Conservation (phyloP, 2,329 filamentous ascomycete genomes). For the Aspergillus fructus region DNA sequence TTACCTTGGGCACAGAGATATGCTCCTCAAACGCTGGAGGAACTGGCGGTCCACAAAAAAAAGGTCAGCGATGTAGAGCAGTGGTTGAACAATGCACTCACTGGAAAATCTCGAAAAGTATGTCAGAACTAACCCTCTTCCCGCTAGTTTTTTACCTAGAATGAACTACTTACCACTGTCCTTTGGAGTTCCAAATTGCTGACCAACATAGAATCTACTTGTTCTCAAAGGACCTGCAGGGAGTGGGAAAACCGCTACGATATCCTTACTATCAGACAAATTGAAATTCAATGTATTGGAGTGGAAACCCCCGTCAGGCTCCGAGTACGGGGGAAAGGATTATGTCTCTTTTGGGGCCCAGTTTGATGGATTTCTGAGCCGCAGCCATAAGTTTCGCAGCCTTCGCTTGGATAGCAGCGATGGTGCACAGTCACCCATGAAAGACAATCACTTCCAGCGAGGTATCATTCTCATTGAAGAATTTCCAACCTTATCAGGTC, state of each 20-base stretch:
- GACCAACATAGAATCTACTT: slow-evolving; percentile 63
- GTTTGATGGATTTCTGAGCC: slow-evolving; percentile 88
- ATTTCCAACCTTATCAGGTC: slow-evolving; percentile 73
- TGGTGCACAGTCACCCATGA: not conserved
- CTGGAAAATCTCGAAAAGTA: slow-evolving; percentile 51
- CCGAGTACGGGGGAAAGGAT: slow-evolving; percentile 59
- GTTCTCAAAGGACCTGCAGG: slow-evolving; percentile 89
- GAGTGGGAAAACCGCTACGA: slow-evolving; percentile 86
- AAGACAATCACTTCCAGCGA: slow-evolving; percentile 28
- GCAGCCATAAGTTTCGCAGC: slow-evolving; percentile 76
- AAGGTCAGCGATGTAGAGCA: slow-evolving; percentile 82
- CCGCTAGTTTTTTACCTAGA: not conserved
- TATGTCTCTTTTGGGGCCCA: slow-evolving; percentile 72
- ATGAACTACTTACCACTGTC: not conserved
- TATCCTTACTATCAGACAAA: slow-evolving; percentile 74
- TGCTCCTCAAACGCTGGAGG: slow-evolving; percentile 70
- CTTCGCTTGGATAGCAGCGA: slow-evolving; percentile 51
- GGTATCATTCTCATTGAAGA: slow-evolving; percentile 75
- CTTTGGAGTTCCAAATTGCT: slow-evolving; percentile 12
- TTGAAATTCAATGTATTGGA: slow-evolving; percentile 77
- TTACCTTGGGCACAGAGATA: slow-evolving; percentile 89
- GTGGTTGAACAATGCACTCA: slow-evolving; percentile 77
- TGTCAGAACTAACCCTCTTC: slow-evolving; percentile 14
- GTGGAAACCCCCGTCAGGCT: slow-evolving; percentile 80
- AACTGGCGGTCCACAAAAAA: slow-evolving; percentile 90